Evolutionary conservation across 139 green algal genomes (phyloP).

Genomic region (Chlorella sorokiniana): DNA sequence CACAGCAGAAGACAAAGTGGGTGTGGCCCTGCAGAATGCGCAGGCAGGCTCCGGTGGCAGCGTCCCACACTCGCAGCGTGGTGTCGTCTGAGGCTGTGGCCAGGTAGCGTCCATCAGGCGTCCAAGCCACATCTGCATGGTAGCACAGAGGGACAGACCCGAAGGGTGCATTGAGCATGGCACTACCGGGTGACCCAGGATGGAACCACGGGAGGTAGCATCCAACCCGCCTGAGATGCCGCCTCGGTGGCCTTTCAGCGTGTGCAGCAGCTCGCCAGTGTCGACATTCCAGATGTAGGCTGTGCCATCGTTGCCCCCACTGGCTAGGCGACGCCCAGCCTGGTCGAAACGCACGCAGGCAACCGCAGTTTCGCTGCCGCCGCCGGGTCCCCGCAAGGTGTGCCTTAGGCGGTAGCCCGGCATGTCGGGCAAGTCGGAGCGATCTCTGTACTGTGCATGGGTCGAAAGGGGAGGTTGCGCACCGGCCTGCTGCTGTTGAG

Average conservation of each 20-base stretch:
- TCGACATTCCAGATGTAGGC: slow-evolving; percentile 69
- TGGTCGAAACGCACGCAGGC: slow-evolving; percentile 60
- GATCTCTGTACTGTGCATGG: neutral
- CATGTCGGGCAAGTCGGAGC: neutral
- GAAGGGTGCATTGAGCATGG: neutral
- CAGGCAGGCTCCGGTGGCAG: slow-evolving; percentile 57
- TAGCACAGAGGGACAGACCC: slow-evolving; percentile 36
- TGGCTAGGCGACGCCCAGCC: slow-evolving; percentile 62
- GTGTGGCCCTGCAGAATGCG: slow-evolving; percentile 76
- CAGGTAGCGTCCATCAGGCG: slow-evolving; percentile 61
- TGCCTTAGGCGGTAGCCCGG: slow-evolving; percentile 18
- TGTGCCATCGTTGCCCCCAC: slow-evolving; percentile 72
- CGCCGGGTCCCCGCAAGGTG: slow-evolving; percentile 50
- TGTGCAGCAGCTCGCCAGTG: slow-evolving; percentile 48
- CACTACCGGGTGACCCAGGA: neutral
- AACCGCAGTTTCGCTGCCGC: slow-evolving; percentile 37
- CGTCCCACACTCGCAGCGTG: slow-evolving; percentile 72
- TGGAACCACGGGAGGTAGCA: neutral
- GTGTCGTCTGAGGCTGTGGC: slow-evolving; percentile 69
- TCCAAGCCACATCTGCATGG: slow-evolving; percentile 86
- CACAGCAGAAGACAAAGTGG: slow-evolving; percentile 85
- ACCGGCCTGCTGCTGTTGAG: too few relatives aligned
- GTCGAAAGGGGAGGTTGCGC: neutral
- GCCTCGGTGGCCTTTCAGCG: slow-evolving; percentile 58
- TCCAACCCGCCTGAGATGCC: neutral